These are phyloP conservation scores for Suillus ampliporus DNA, from an alignment of 768 basidiomycete genomes.

Conservation along the genomic window DNA sequence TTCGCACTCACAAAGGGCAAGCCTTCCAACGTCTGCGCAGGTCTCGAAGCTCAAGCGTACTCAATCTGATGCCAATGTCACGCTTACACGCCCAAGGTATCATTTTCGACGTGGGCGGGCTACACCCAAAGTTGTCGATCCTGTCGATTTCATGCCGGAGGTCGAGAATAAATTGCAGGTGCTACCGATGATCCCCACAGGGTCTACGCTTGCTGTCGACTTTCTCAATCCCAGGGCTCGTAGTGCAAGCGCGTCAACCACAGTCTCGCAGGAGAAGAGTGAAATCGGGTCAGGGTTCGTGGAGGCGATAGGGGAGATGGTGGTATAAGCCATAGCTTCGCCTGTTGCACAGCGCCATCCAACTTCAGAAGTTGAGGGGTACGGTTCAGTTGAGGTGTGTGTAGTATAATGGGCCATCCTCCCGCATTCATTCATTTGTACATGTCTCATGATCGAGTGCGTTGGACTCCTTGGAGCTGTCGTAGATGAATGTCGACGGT, in stretches of 20 bases:
- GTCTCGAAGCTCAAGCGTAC: neutral
- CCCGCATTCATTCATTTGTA: neutral
- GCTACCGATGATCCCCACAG: neutral
- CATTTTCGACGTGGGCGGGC: conserved; percentile 3
- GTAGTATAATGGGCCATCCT: neutral
- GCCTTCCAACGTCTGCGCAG: neutral
- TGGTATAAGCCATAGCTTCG: neutral
- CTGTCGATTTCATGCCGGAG: neutral
- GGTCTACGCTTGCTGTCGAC: neutral
- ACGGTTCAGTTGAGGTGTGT: neutral
- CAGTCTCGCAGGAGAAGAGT: neutral
- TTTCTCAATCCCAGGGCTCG: conserved; percentile 2
- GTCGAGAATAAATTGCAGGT: neutral
- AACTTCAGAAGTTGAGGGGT: neutral
- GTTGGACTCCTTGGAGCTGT: too few species aligned
- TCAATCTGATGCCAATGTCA: conserved; percentile 4
- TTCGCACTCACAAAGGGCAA: conserved; percentile 27
- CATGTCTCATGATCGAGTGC: too few species aligned
- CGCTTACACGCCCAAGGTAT: neutral
- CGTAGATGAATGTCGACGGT: too few species aligned
- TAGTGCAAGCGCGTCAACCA: conserved; percentile 2
- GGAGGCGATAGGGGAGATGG: neutral
- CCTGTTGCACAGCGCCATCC: neutral
- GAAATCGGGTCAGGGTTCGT: neutral
- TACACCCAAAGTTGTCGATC: neutral